Conservation (phyloP, 2,329 filamentous ascomycete species). For the Pseudopyricularia cyperi region DNA sequence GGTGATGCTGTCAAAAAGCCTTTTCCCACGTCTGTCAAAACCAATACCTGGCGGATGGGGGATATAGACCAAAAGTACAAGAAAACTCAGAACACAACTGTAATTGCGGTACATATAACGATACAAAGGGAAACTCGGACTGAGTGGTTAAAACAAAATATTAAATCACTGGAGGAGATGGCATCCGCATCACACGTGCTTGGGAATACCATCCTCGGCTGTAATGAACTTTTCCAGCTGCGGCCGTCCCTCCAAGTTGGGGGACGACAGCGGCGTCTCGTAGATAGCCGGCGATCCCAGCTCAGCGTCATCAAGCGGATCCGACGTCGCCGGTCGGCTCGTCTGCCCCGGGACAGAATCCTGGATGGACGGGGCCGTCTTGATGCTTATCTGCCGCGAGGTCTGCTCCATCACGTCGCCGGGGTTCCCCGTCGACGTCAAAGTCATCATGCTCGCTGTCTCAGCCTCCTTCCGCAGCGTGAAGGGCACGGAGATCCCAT, state of each 20-base stretch:
- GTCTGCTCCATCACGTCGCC: conserved; percentile 12
- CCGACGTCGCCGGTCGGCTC: not conserved
- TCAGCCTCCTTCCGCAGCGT: conserved; percentile 50
- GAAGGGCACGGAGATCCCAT: conserved; percentile 62
- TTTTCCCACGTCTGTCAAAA: too few relatives aligned
- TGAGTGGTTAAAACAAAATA: not conserved
- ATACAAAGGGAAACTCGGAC: not conserved
- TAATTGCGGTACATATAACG: not conserved
- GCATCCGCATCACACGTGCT: not conserved
- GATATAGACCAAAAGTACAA: too few relatives aligned
- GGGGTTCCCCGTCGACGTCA: conserved; percentile 31
- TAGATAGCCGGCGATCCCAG: not conserved
- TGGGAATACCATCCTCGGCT: conserved; percentile 1
- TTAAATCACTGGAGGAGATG: not conserved
- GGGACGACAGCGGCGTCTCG: conserved; percentile 1
- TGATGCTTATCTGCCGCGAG: conserved; percentile 20
- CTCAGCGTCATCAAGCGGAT: not conserved
- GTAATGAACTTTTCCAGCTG: conserved; percentile 4
- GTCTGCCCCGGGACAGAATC: not conserved
- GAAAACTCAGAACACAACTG: too few relatives aligned
- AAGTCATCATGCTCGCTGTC: conserved; percentile 58
- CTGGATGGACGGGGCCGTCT: not conserved
- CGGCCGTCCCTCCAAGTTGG: not conserved
- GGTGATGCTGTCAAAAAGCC: too few relatives aligned
- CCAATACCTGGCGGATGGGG: too few relatives aligned